Base-by-base conservation (phyloP, 768 basidiomycete species). In the Lyophyllum decastes region DNA sequence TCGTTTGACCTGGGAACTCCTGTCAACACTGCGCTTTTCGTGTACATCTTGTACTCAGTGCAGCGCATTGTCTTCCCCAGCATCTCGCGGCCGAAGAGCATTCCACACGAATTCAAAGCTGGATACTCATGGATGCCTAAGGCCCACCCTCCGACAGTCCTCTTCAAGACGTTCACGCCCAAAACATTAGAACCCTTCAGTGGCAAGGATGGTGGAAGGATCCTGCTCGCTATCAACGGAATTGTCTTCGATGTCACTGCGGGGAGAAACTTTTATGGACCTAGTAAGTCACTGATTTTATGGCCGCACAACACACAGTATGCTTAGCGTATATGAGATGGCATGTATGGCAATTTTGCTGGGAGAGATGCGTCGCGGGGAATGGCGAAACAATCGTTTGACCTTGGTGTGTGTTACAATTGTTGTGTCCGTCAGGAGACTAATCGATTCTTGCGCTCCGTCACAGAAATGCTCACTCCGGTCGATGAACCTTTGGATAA, bases 351-450 rank as follows among this genome's bases (percentile, higher is more conserved):
- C 27, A 96, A 95, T 73, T 98, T 99, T 78, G 95, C 97, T 2
- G 97, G 96, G 5, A 76, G 95, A 49, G 96, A 99, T 74, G 96
- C 96, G 1, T 95, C 93, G 16, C 79, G 95, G 35, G 95, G 96
- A 4, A 95, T 98, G 92, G 96, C 96, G 7, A 97, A 95, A 74
- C 95, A 98, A 74, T 96, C 94, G 2, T 98, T 97, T 63, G 95
- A 95, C 64, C 27, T 77, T n/a, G 93, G 95, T 93, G 66, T 52
- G 89, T 67, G 2, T 21, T 24, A 14, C n/a, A 30, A 21, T 26
- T 49, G 22, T 14, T 21, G 22, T 24, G 4, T 26, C 7, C 27
- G 21, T 46, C 25, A 4, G 4, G 2, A 19, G 27, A 6, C 40
- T 22, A 19, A 58, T 26, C n/a, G n/a, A 19, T 19, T 45, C 47